Evolutionary conservation across 345 rosid genomes (phyloP), one percentile per base, ranked within the genome.

Genomic region (Ailanthus altissimus): DNA sequence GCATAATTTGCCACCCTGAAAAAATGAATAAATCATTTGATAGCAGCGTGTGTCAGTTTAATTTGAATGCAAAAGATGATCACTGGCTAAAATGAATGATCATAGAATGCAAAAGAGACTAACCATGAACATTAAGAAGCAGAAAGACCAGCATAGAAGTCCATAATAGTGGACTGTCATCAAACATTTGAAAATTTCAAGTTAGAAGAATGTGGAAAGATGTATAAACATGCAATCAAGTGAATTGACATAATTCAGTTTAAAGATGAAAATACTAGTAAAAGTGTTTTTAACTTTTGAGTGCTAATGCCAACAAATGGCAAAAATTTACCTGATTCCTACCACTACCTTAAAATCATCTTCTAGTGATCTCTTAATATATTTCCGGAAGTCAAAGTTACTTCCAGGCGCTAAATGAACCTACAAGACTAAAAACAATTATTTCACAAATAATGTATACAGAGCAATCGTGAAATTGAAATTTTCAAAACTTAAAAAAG

Each of bases 271-370:
- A 12, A 6, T 36, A n/a, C 10, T 63, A 10, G 14, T 18, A 56
- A 18, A 50, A 28, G 21, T 6, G 47, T 47, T 13, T n/a, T 36
- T 51, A 51, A 53, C 20, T 21, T 21, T 45, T 54, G 43, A 59
- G 10, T 68, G 56, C 7, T 28, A 2, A 18, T 73, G 75, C 47
- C 4, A 23, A 21, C 18, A 14, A 40, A 62, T 47, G 56, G 26
- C 13, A 72, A 25, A 59, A 62, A 15, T 66, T 75, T 85, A 92
- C 98, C 90, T 92, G 82, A 93, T 96, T 75, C 97, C 99, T 1
- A 96, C 99, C 12, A 93, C 95, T 72, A 92, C 92, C 86, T 96
- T 96, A 75, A 96, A 93, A 85, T 96, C 99, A 26, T 96, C 99
- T 84, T 96, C 98, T 25, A 96, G 78, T 66, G 99, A 92, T 77